These are phyloP conservation scores for Sicyos baderoa DNA, from an alignment of 306 rosid species.

Conservation along the genomic window DNA sequence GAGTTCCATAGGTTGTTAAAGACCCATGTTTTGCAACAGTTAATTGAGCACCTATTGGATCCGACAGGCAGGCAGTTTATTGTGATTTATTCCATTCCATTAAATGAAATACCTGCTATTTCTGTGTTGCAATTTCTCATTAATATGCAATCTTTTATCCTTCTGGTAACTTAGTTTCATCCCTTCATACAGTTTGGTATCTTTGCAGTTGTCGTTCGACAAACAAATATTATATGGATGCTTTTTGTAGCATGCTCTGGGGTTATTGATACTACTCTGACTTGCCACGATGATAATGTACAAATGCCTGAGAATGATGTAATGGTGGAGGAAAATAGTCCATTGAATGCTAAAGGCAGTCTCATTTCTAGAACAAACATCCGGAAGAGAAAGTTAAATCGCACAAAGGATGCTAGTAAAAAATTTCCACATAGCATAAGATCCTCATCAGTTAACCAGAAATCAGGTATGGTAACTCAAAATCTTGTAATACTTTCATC, in stretches of 20 bases:
- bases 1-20: background rate
- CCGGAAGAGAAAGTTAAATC: conserved; percentile 46
- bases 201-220: conserved; percentile 68
- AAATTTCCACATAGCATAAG: conserved; percentile 17
- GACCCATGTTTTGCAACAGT: conserved; percentile 2
- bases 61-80: background rate
- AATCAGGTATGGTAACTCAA: conserved; percentile 49
- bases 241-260: conserved; percentile 71
- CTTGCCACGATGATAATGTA: conserved; percentile 23
- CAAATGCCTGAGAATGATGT: conserved; percentile 28
- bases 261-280: conserved; percentile 47
- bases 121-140: background rate
- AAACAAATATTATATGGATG: conserved; percentile 83
- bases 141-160: background rate
- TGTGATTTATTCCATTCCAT: background rate
- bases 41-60: background rate
- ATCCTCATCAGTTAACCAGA: conserved; percentile 24
- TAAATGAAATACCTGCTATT: background rate
- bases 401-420: conserved; percentile 22
- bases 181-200: conserved; percentile 54
- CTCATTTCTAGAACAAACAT: conserved; percentile 29
- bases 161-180: conserved; percentile 22
- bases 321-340: conserved; percentile 20
- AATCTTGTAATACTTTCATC: too few species aligned
- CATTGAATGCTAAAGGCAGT: conserved; percentile 22